Percentiles rank a stretch among this genome's conserved stretches.
These are phyloP conservation scores for Rhododendron mucronatum DNA, from an alignment of 148 eudicot genomes.

Conservation along the genomic window DNA sequence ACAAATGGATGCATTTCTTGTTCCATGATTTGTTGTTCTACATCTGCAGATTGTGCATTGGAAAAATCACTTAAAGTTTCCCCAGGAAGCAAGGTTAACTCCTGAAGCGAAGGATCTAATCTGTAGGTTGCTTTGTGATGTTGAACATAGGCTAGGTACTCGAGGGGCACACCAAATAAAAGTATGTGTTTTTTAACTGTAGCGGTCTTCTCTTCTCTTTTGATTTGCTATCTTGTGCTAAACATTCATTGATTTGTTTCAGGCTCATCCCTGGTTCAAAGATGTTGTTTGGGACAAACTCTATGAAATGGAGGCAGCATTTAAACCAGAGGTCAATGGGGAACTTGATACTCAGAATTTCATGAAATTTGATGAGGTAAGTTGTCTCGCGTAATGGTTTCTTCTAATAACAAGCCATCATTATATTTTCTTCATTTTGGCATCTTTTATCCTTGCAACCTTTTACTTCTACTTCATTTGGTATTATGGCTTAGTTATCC, in stretches of 20 bases:
- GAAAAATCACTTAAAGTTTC: constrained; percentile 54
- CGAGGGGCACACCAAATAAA: constrained; percentile 49
- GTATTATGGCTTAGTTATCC: background rate
- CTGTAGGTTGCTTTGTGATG: constrained; percentile 50
- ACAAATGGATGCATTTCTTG: background rate
- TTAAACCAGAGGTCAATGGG: constrained; percentile 47
- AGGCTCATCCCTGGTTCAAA: constrained; percentile 65
- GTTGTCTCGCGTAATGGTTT: background rate
- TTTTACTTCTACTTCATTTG: background rate
- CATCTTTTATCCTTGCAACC: background rate
- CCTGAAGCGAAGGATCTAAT: constrained; percentile 61
- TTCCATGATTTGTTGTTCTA: background rate
- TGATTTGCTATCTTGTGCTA: background rate
- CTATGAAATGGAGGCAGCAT: constrained; percentile 55
- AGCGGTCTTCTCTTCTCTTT: background rate
- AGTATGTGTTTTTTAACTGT: constrained; percentile 19
- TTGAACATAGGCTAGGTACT: constrained; percentile 51
- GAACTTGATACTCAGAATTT: constrained; percentile 59
- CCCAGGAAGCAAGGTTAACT: constrained; percentile 39
- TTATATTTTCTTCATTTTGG: background rate
- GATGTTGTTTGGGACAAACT: constrained; percentile 42
- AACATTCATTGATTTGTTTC: constrained; percentile 9
- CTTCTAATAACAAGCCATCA: background rate
- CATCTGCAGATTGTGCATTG: constrained; percentile 56
- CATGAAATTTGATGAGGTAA: constrained; percentile 52